A percentile compares a stretch with the other conserved stretches of the same genome.
These are phyloP conservation scores for Tillandsia fasciculata DNA, from an alignment of 176 grass and related monocot species.

Conservation along the genomic window DNA sequence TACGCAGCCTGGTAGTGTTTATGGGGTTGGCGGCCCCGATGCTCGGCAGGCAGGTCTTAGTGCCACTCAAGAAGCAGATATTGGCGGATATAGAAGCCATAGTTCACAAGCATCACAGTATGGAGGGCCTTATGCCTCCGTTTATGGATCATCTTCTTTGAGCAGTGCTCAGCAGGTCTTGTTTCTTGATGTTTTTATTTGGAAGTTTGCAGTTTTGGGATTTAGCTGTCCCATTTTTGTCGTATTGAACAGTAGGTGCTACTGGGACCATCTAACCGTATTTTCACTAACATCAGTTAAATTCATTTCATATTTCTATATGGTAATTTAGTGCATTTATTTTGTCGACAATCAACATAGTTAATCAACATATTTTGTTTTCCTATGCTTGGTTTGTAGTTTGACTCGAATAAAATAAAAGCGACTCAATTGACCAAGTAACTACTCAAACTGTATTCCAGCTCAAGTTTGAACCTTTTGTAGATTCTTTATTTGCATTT, in stretches of 20 bases:
- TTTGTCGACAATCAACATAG: too few relatives aligned
- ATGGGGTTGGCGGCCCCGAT: conserved; percentile 9
- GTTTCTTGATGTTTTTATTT: background rate
- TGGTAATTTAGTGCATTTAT: too few relatives aligned
- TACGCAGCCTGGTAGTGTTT: conserved; percentile 45
- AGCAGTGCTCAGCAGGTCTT: conserved; percentile 50
- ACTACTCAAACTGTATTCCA: too few relatives aligned
- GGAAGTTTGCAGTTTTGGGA: background rate
- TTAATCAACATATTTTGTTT: background rate
- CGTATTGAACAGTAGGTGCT: too few relatives aligned
- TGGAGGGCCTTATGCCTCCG: conserved; percentile 50
- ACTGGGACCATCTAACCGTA: too few relatives aligned
- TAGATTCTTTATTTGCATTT: too few relatives aligned
- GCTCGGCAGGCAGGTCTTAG: conserved; percentile 6
- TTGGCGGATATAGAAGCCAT: conserved; percentile 37
- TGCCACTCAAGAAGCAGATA: conserved; percentile 25
- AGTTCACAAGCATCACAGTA: conserved; percentile 45
- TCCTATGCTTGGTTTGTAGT: background rate
- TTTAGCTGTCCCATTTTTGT: background rate
- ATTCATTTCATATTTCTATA: too few relatives aligned
- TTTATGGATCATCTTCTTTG: conserved; percentile 41
- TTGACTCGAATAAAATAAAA: background rate
- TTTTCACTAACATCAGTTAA: too few relatives aligned
- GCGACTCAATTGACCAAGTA: too few relatives aligned
- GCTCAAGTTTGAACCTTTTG: too few relatives aligned